Percentiles rank a stretch among this genome's conserved stretches.
These are phyloP conservation scores for Tulasnella sp. DNA, from an alignment of 768 basidiomycete species.

Conservation along the genomic window DNA sequence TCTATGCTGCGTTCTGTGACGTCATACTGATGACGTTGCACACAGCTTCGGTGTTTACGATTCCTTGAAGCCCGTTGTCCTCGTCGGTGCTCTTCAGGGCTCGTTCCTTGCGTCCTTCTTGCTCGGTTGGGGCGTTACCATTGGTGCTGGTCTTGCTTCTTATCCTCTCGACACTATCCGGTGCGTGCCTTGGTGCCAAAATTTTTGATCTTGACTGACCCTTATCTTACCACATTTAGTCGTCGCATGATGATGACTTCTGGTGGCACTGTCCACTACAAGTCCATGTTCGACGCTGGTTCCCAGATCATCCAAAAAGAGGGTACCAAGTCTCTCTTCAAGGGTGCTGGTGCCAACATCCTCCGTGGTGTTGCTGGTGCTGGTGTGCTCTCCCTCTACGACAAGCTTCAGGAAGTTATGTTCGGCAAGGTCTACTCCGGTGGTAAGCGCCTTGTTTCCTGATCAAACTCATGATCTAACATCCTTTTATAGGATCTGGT, in stretches of 20 bases:
- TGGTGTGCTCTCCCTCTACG: slow-evolving; percentile 97
- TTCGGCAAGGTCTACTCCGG: slow-evolving; percentile 99
- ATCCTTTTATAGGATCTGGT: slow-evolving; percentile 29
- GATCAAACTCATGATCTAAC: not conserved
- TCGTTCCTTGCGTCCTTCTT: slow-evolving; percentile 94
- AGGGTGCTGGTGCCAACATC: slow-evolving; percentile 79
- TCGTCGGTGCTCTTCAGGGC: slow-evolving; percentile 88
- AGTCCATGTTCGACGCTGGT: slow-evolving; percentile 96
- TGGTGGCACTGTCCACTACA: slow-evolving; percentile 90
- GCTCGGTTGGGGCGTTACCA: slow-evolving; percentile 99
- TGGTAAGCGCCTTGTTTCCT: slow-evolving; percentile 39
- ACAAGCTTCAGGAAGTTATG: slow-evolving; percentile 91
- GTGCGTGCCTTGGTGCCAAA: slow-evolving; percentile 29
- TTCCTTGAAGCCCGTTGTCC: slow-evolving; percentile 92
- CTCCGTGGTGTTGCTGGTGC: slow-evolving; percentile 99
- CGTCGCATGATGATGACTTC: slow-evolving; percentile 99
- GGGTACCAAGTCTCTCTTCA: slow-evolving; percentile 91
- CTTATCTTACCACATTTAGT: slow-evolving; percentile 37
- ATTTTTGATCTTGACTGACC: not conserved
- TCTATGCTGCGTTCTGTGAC: not conserved
- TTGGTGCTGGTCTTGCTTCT: slow-evolving; percentile 98
- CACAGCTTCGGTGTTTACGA: slow-evolving; percentile 83
- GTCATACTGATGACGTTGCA: not conserved
- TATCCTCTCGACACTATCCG: slow-evolving; percentile 89
- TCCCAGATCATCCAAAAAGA: slow-evolving; percentile 93